phyloP scores from a whole-genome alignment of 306 rosid genomes.

The Ammopiptanthus mongolicus region DNA sequence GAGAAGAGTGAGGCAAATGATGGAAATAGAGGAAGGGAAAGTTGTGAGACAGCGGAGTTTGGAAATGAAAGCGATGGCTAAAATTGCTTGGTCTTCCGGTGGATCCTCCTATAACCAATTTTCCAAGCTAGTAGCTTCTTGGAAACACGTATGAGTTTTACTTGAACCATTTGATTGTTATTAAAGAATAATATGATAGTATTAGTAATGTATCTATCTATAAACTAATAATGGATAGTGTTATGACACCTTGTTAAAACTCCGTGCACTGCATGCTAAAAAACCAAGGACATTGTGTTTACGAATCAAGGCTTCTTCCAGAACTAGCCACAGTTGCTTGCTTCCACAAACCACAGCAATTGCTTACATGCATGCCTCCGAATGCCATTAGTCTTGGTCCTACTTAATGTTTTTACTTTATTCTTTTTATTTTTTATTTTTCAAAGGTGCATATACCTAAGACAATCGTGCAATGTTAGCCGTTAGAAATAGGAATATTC shows the following conservation, averaged over 20 bases:
- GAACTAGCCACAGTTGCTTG: background rate
- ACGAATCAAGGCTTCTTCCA: background rate
- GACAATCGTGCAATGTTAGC: background rate
- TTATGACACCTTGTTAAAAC: too few species aligned
- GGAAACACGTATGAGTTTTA: background rate
- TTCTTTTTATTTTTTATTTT: too few species aligned
- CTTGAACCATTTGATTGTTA: too few species aligned
- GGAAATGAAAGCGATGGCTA: constrained; percentile 19
- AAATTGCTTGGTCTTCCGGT: background rate
- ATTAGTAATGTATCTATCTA: too few species aligned
- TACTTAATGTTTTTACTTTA: background rate
- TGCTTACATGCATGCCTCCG: background rate
- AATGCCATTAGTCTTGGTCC: background rate
- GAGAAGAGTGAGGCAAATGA: constrained; percentile 6
- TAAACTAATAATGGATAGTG: too few species aligned
- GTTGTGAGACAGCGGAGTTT: background rate
- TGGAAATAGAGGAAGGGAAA: constrained; percentile 25
- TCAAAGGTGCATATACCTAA: background rate
- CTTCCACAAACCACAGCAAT: background rate
- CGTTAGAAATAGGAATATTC: background rate
- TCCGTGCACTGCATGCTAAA: too few species aligned
- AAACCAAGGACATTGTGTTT: too few species aligned
- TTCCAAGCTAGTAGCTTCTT: background rate
- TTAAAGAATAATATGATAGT: too few species aligned
- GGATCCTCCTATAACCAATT: constrained; percentile 13